phyloP scores from a whole-genome alignment of 176 grass and related monocot species.

The Triticum aestivum region DNA sequence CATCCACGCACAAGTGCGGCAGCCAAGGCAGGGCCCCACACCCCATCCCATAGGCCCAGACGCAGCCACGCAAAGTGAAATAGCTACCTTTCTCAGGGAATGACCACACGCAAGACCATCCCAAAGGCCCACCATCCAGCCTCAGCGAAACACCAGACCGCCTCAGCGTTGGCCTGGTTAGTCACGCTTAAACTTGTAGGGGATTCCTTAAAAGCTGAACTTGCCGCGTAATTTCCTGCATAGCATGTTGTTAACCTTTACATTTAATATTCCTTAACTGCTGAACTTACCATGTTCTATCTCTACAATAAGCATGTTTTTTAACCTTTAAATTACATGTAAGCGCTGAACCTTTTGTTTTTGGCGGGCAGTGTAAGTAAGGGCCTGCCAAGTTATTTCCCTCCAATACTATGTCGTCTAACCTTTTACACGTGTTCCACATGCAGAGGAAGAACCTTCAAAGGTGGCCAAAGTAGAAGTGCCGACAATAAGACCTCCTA shows the following conservation, averaged over 20 bases:
- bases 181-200: too few species aligned
- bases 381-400: constrained; percentile 12
- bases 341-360: neutral
- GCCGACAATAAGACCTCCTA: constrained; percentile 49
- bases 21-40: too few species aligned
- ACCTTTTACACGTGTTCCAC: constrained; percentile 24
- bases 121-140: too few species aligned
- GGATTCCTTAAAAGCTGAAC: neutral
- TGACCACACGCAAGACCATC: too few species aligned
- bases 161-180: too few species aligned
- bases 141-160: too few species aligned
- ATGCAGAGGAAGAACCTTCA: constrained; percentile 79
- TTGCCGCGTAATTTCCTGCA: neutral
- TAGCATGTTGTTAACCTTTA: neutral
- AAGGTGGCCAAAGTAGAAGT: constrained; percentile 83
- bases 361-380: neutral
- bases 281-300: neutral
- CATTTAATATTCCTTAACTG: neutral
- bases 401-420: neutral
- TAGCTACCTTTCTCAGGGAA: too few species aligned
- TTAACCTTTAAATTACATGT: neutral
- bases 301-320: neutral
- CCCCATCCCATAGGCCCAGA: too few species aligned
- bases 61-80: too few species aligned
- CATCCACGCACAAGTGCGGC: too few species aligned